Evolutionary conservation across 2,329 filamentous ascomycete species (phyloP).

Genomic region (Aspergillus fijiensis): DNA sequence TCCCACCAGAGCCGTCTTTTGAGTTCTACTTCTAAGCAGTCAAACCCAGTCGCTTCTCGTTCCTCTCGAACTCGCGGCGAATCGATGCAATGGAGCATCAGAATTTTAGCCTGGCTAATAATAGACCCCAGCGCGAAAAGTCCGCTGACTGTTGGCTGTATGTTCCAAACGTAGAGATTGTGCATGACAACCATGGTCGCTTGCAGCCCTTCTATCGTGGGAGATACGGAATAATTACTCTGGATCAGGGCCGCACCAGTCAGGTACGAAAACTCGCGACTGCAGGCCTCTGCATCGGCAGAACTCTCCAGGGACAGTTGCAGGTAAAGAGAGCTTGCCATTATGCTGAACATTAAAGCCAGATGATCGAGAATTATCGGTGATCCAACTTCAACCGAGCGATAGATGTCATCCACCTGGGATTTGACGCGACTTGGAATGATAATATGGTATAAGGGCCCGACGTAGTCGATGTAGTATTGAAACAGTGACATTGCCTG

Average conservation of each 20-base stretch:
- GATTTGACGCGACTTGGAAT: slow-evolving; percentile 24
- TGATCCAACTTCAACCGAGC: slow-evolving; percentile 18
- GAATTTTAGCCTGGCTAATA: slow-evolving; percentile 33
- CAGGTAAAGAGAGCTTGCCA: slow-evolving; percentile 32
- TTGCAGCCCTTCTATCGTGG: slow-evolving; percentile 36
- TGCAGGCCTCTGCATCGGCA: slow-evolving; percentile 21
- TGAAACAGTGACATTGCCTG: slow-evolving; percentile 32
- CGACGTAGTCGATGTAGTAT: slow-evolving; percentile 35
- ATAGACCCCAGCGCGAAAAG: slow-evolving; percentile 28
- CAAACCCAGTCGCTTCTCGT: slow-evolving; percentile 15
- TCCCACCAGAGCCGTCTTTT: slow-evolving; percentile 48
- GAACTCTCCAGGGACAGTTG: slow-evolving; percentile 23
- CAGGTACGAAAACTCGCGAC: slow-evolving; percentile 30
- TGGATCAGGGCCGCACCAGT: slow-evolving; percentile 34
- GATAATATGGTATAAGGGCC: slow-evolving; percentile 36
- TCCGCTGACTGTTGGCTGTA: slow-evolving; percentile 22
- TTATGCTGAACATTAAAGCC: slow-evolving; percentile 37
- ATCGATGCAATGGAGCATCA: slow-evolving; percentile 41
- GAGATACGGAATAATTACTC: slow-evolving; percentile 29
- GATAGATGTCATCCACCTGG: slow-evolving; percentile 34
- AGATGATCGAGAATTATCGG: slow-evolving; percentile 27
- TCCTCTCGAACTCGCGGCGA: slow-evolving; percentile 19
- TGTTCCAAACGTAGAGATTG: slow-evolving; percentile 28
- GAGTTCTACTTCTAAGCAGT: slow-evolving; percentile 35
- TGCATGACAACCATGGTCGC: slow-evolving; percentile 33